A percentile compares a stretch with the other conserved stretches of the same genome.
phyloP scores from a whole-genome alignment of 345 rosid genomes.

The Garcia nutans region DNA sequence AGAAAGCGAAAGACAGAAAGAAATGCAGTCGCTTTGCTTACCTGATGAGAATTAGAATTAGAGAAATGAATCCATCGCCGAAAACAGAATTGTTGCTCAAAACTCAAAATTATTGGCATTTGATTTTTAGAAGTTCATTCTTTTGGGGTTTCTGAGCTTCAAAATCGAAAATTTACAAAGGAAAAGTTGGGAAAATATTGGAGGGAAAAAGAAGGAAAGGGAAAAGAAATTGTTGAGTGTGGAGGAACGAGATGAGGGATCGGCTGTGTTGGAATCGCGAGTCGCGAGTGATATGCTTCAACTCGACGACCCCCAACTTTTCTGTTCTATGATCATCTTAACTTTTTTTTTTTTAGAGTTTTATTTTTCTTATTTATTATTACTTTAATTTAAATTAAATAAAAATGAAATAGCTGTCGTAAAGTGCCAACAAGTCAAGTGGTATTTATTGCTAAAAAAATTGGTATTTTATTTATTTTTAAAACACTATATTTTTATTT shows the following conservation, averaged over 20 bases:
- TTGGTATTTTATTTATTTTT: no score
- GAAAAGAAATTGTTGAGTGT: not conserved
- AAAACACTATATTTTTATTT: no score
- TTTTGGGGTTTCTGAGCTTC: not conserved
- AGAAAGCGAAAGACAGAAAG: not conserved
- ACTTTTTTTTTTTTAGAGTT: no score
- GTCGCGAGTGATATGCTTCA: slow-evolving; percentile 10
- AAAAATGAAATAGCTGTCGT: no score
- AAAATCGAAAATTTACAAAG: not conserved
- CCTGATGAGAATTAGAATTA: not conserved
- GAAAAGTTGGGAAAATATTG: not conserved
- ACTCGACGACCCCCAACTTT: slow-evolving; percentile 4
- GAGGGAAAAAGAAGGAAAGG: slow-evolving; percentile 1
- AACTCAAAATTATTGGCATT: not conserved
- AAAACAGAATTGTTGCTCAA: not conserved
- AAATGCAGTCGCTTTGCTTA: not conserved
- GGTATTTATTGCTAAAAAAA: no score
- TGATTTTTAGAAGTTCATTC: not conserved
- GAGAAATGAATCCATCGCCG: not conserved
- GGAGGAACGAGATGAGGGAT: slow-evolving; percentile 7
- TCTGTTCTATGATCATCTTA: not conserved
- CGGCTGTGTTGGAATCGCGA: slow-evolving; percentile 16
- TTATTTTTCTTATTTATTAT: not conserved
- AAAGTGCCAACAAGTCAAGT: no score
- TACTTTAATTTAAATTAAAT: no score